Base-by-base conservation (phyloP, 805 yeast species). In the Barnettozyma pratensis region DNA sequence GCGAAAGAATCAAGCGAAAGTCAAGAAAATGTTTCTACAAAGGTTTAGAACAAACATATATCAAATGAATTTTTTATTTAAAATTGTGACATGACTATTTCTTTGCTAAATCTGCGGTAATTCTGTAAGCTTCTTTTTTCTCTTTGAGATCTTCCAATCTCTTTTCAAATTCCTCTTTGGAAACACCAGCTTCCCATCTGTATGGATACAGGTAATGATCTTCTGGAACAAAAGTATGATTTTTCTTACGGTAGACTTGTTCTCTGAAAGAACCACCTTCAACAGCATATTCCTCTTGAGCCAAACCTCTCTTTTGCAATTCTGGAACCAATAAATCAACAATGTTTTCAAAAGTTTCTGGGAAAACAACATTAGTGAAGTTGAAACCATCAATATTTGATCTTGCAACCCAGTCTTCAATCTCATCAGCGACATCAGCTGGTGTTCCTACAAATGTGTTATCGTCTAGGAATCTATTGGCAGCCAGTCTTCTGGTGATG, bases 311-410 rank as follows among this genome's bases (percentile, higher is more conserved):
- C n/a, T 50, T 52, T 48, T 65, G 63, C 39, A 70, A 59, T 42
- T 64, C 73, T 6, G 74, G 74, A 26, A 70, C 51, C 41, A 71
- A 56, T 34, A 53, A 53, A 28, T 71, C 67, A 30, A 70, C 68
- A 29, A 71, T 54, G n/a, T 72, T 72, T 52, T 71, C 71, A 49
- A 67, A 71, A 7, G 69, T 55, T 10, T 67, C 71, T 19, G 76
- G 75, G 11, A 61, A 50, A 9, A 68, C 56, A 11, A 72, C 66
- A 52, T 72, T 68, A 3, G 72, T 65, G 43, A 72, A 62, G 47
- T 72, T 72, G 55, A 72, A 72, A 2, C 76, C 76, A 49, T 71
- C 76, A 12, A 72, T 64, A 42, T 63, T 71, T 8, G 72, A 63
- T 12, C 61, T 57, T 14, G 69, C 72, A 11, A 69, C 70, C 74